Evolutionary conservation across 2,329 filamentous ascomycete genomes (phyloP), one percentile per base, ranked within the genome.

Genomic region (Scedosporium aurantiacum): DNA sequence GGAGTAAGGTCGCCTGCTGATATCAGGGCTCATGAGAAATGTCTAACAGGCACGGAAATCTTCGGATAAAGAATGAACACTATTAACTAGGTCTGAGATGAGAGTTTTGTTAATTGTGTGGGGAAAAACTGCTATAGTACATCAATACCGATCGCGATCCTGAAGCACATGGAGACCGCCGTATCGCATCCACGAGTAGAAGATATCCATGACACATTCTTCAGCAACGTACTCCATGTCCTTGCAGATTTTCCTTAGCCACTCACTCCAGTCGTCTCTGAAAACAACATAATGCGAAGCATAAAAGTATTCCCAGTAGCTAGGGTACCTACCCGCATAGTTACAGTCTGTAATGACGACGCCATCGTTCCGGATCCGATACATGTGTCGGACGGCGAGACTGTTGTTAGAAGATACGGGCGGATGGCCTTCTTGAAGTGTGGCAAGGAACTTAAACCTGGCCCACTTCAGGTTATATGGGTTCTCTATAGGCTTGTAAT

Each of bases 261-360:
- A 55, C 21, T 7, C 50, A 25, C 16, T 27, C 59, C 62, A 63
- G 37, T 63, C 62, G 21, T 63, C 62, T 8, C 45, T 37, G 8
- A 12, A 61, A 56, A 12, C 18, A 18, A 32, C 28, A 14, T 40
- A 41, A n/a, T 18, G 28, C 43, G 57, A 58, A n/a, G 54, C 52
- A 23, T 16, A 27, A n/a, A 10, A 25, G 41, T 63, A 63, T 25
- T 63, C 62, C 59, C 59, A 63, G 47, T 37, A 63, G 14, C n/a
- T 45, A 25, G 62, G 62, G 52, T 61, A 63, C 62, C 62, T 61
- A 18, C 41, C 59, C 41, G 62, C 62, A n/a, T 41, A 14, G 25
- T 63, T 60, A 60, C 62, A 63, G 25, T 62, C 62, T 16, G 62
- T 60, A 25, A 60, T 7, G 7, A 62, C 55, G 18, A 18, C 28